Evolutionary conservation across 148 eudicot genomes (phyloP).

Genomic region (Selenicereus undatus): DNA sequence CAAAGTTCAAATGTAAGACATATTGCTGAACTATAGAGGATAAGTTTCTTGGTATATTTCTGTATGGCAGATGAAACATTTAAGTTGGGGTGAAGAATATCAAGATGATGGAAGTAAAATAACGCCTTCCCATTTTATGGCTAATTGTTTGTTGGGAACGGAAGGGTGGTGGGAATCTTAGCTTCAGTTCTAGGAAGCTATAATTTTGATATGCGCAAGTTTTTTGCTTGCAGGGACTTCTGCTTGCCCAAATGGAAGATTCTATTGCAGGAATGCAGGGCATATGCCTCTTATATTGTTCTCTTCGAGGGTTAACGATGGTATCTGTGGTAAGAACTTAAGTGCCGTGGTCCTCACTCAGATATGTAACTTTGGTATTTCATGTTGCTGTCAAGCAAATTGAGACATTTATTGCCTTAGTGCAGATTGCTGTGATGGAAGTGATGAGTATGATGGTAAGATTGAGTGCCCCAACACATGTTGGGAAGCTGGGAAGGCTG

Average conservation of each 20-base stretch:
- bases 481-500: constrained; percentile 98
- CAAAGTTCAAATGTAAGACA: background rate
- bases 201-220: constrained; percentile 12
- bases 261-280: constrained; percentile 79
- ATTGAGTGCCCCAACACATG: constrained; percentile 82
- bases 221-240: constrained; percentile 77
- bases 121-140: background rate
- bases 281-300: constrained; percentile 62
- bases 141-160: background rate
- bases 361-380: constrained; percentile 8
- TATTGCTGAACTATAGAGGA: background rate
- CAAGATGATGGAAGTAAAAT: background rate
- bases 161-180: background rate
- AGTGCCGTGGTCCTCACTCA: background rate
- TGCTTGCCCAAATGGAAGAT: constrained; percentile 87
- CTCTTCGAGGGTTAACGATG: constrained; percentile 95
- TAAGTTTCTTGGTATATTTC: background rate
- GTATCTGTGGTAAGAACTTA: constrained; percentile 76
- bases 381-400: constrained; percentile 14
- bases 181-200: background rate
- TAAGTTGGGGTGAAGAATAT: background rate
- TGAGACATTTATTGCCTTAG: constrained; percentile 17
- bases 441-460: constrained; percentile 90
- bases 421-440: constrained; percentile 97
- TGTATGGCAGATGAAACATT: background rate